Evolutionary conservation across 192 early-diverging fungal species (phyloP).

Genomic region (Linnemannia schmuckeri): DNA sequence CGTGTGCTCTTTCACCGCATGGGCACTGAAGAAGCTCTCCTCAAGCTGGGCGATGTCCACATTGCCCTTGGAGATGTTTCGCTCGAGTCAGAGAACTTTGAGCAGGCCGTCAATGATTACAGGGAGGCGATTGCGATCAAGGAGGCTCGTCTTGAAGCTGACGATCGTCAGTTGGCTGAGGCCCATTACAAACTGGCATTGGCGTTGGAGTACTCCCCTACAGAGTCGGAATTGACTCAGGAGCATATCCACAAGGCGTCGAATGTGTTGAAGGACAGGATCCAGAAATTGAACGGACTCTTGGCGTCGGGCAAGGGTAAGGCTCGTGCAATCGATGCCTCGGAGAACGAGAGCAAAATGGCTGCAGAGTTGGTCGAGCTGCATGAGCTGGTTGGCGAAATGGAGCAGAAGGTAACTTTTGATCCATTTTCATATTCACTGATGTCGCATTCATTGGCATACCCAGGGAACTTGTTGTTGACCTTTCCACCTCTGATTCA

Average conservation of each 20-base stretch:
- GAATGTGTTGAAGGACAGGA: conserved; percentile 64
- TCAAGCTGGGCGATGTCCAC: conserved; percentile 76
- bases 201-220: conserved; percentile 70
- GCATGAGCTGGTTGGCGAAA: conserved; percentile 71
- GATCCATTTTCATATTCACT: not conserved
- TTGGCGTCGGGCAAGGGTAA: conserved; percentile 64
- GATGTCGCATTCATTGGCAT: not conserved
- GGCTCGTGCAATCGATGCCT: conserved; percentile 40
- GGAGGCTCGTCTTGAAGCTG: conserved; percentile 54
- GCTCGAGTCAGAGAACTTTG: conserved; percentile 82
- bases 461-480: not conserved
- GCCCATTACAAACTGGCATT: conserved; percentile 80
- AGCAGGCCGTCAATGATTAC: conserved; percentile 75
- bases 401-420: conserved; percentile 69
- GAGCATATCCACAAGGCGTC: conserved; percentile 70
- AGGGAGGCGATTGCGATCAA: conserved; percentile 69
- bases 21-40: conserved; percentile 59
- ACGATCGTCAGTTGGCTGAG: conserved; percentile 76
- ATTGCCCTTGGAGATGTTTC: conserved; percentile 88
- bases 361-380: conserved; percentile 72
- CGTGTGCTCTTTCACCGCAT: conserved; percentile 80
- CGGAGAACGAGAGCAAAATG: conserved; percentile 47
- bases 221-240: conserved; percentile 62
- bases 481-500: not conserved
- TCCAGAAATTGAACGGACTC: conserved; percentile 56